Evolutionary conservation across 2,329 filamentous ascomycete genomes (phyloP).

Genomic region (Pseudocercospora macadamiae): DNA sequence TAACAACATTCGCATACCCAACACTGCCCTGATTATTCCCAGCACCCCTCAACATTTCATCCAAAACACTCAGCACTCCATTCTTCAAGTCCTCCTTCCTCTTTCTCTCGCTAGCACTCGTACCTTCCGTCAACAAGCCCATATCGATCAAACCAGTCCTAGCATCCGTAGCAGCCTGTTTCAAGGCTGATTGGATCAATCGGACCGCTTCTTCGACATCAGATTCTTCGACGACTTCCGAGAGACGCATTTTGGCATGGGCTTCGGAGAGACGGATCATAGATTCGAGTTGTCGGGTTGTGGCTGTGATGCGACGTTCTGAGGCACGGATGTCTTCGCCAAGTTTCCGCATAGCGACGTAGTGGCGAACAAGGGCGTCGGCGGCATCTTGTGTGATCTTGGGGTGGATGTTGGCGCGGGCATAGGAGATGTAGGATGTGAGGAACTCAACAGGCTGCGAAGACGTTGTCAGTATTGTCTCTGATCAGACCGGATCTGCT

Average conservation of each 20-base stretch:
- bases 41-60: constrained; percentile 72
- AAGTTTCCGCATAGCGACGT: constrained; percentile 92
- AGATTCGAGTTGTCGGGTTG: constrained; percentile 91
- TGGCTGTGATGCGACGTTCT: constrained; percentile 96
- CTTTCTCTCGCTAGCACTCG: constrained; percentile 81
- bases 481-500: too few species aligned
- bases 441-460: constrained; percentile 86
- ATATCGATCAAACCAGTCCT: constrained; percentile 94
- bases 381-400: constrained; percentile 77
- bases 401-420: constrained; percentile 82
- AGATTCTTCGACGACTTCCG: constrained; percentile 70
- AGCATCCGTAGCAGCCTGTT: constrained; percentile 94
- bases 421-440: constrained; percentile 96
- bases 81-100: constrained; percentile 82
- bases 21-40: constrained; percentile 69
- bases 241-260: constrained; percentile 95
- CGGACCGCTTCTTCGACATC: constrained; percentile 92
- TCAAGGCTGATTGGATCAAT: constrained; percentile 89
- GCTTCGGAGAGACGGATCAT: constrained; percentile 98
- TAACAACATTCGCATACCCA: constrained; percentile 76
- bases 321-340: constrained; percentile 71
- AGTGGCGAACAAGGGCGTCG: constrained; percentile 81
- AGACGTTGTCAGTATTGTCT: constrained; percentile 10
- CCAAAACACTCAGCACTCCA: constrained; percentile 72
- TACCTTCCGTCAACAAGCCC: constrained; percentile 93